Evolutionary conservation across 768 basidiomycete species (phyloP).

Genomic region (Baorangia bicolor): DNA sequence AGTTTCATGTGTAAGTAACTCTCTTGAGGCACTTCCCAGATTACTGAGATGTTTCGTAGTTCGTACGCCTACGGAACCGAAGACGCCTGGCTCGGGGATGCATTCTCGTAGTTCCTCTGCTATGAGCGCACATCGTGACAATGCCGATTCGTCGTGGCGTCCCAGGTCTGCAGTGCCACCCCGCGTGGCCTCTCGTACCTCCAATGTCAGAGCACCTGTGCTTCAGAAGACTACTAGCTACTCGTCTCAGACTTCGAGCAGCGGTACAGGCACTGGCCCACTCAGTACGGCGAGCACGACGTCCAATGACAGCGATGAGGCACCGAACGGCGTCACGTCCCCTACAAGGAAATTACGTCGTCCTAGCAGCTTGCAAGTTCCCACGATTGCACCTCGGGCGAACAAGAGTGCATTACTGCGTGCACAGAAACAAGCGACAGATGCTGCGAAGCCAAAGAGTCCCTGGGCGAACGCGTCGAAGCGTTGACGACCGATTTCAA

Average conservation of each 20-base stretch:
- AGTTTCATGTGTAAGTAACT: slow-evolving; percentile 68
- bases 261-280: slow-evolving; percentile 26
- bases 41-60: slow-evolving; percentile 36
- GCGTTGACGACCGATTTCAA: slow-evolving; percentile 14
- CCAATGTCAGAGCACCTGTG: slow-evolving; percentile 16
- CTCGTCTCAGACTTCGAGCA: slow-evolving; percentile 28
- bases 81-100: slow-evolving; percentile 38
- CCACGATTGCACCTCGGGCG: slow-evolving; percentile 63
- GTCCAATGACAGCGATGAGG: slow-evolving; percentile 25
- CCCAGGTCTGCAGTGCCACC: slow-evolving; percentile 26
- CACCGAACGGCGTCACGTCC: slow-evolving; percentile 13
- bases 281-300: slow-evolving; percentile 28
- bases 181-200: slow-evolving; percentile 45
- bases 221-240: slow-evolving; percentile 21
- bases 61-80: slow-evolving; percentile 42
- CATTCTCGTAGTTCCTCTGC: slow-evolving; percentile 45
- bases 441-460: slow-evolving; percentile 33
- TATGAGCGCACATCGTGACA: slow-evolving; percentile 30
- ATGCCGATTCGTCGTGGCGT: slow-evolving; percentile 10
- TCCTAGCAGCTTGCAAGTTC: slow-evolving; percentile 55
- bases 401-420: slow-evolving; percentile 76
- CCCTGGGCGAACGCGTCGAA: slow-evolving; percentile 32
- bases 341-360: slow-evolving; percentile 42
- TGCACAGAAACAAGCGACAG: slow-evolving; percentile 57
- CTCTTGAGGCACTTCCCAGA: not conserved